phyloP scores from a whole-genome alignment of 768 basidiomycete genomes.

The Strobilomyces echinocephalus region DNA sequence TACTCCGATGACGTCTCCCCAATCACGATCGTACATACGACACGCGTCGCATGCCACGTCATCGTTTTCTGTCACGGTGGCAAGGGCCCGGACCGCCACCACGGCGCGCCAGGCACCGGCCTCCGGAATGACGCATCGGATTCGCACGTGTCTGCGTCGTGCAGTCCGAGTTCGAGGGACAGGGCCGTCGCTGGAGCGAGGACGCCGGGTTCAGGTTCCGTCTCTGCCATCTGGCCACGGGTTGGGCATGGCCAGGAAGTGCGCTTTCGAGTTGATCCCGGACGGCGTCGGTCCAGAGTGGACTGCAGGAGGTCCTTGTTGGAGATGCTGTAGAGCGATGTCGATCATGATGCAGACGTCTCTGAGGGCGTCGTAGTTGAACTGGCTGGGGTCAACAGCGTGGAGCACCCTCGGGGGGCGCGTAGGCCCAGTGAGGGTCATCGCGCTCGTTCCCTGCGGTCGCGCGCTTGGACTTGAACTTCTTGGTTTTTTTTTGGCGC shows the following conservation, averaged over 20 bases:
- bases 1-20: background rate
- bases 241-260: background rate
- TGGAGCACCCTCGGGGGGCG: no score
- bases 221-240: background rate
- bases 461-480: no score
- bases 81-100: slow-evolving; percentile 9
- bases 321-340: background rate
- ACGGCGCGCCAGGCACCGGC: slow-evolving; percentile 23
- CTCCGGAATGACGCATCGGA: background rate
- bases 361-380: no score
- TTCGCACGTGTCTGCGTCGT: slow-evolving; percentile 1
- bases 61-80: background rate
- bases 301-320: background rate
- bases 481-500: no score
- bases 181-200: background rate
- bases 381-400: no score
- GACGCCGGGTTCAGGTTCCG: background rate
- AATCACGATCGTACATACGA: background rate
- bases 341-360: no score
- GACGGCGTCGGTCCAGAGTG: background rate
- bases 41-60: background rate
- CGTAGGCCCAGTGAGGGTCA: no score
- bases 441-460: no score
- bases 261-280: background rate
- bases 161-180: slow-evolving; percentile 4